Percentiles rank a stretch among this genome's conserved stretches.
Conservation (phyloP, 2,329 filamentous ascomycete genomes). For the Elsinoe arachidis region DNA sequence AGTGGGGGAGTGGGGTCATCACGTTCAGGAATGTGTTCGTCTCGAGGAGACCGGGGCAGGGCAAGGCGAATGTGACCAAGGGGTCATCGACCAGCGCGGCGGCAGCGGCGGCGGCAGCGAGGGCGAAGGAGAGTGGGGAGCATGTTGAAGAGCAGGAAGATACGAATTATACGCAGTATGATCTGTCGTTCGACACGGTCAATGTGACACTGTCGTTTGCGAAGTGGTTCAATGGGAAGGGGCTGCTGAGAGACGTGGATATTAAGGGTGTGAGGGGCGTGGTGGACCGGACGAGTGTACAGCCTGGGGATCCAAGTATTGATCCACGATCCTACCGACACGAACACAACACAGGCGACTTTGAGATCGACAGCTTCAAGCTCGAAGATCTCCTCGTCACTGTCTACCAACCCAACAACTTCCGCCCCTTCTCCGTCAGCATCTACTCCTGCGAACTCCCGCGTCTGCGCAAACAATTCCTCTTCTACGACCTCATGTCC, state of each 20-base stretch:
- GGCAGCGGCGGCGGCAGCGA: conserved; percentile 67
- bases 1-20: conserved; percentile 91
- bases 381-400: conserved; percentile 89
- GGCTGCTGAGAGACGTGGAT: conserved; percentile 81
- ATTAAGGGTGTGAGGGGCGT: conserved; percentile 89
- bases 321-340: conserved; percentile 85
- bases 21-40: conserved; percentile 96
- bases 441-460: conserved; percentile 94
- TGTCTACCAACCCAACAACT: conserved; percentile 78
- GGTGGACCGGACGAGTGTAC: conserved; percentile 77
- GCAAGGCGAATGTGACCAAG: conserved; percentile 76
- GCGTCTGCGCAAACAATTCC: conserved; percentile 85
- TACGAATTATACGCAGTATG: conserved; percentile 95
- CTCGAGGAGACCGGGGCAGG: conserved; percentile 77
- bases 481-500: conserved; percentile 94
- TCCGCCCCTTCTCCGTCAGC: conserved; percentile 91
- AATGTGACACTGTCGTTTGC: conserved; percentile 94
- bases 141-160: conserved; percentile 66
- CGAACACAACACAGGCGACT: conserved; percentile 82
- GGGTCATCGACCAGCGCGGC: conserved; percentile 79
- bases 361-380: conserved; percentile 95
- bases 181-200: conserved; percentile 86
- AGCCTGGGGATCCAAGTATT: conserved; percentile 50
- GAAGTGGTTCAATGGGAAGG: conserved; percentile 99
- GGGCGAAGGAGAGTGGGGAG: conserved; percentile 41